Base-by-base conservation (phyloP, 805 yeast genomes). In the Dipodascopsis uninucleata region DNA sequence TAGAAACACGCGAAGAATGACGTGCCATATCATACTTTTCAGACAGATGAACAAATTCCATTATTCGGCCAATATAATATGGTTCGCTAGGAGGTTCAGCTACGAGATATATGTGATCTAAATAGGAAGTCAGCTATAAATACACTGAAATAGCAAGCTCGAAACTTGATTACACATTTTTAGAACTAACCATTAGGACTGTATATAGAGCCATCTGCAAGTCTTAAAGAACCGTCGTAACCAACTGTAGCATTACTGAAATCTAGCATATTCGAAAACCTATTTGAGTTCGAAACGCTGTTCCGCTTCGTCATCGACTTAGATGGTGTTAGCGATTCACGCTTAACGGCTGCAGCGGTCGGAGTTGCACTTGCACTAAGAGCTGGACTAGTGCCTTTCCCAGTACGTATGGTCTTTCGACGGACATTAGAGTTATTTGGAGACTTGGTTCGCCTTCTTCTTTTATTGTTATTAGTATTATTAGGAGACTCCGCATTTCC, bases 81-180 rank as follows among this genome's bases (percentile, higher is more conserved):
- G 97, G 97, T 58, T 87, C 96, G 1, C 95, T 93, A 0, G 96
- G 87, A 1, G 96, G 96, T 62, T 87, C 96, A 52, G 93, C 79
- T 9, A 89, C 74, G 79, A 89, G 79, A 61, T 84, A 88, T 7
- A 88, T 81, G 47, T 72, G 78, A 45, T 88, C 95, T 41, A 12
- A 20, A 21, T 21, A 32, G n/a, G 7, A 18, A 21, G 10, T 28
- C 0, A 17, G 33, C 24, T n/a, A 29, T 18, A 33, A 16, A n/a
- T 8, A 35, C 5, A 21, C 24, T 23, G n/a, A 8, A 6, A 8
- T 14, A 5, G 16, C 42, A 33, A 41, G 7, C 25, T 20, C 4
- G 8, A 38, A 35, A 45, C n/a, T 31, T 16, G 14, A 36, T 12
- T 28, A 26, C 9, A 32, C 16, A 29, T 12, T 16, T 14, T 17